Evolutionary conservation across 1,284 basidiomycete species (phyloP), one percentile per base, ranked within the genome.

Genomic region (Ustilago nuda): DNA sequence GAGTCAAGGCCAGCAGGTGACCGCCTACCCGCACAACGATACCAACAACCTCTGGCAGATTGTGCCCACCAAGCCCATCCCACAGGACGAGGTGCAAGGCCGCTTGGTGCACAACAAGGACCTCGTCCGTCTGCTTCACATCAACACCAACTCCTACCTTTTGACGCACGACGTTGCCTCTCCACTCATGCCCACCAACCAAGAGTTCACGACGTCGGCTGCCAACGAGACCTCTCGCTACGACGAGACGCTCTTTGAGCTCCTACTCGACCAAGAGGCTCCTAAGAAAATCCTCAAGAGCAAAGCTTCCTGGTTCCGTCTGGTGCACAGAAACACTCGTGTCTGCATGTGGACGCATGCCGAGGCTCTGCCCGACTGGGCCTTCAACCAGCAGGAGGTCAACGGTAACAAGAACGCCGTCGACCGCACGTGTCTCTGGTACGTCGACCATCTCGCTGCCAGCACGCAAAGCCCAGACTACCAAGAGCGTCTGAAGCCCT

Each of bases 151-250:
- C 78, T 91, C 91, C 0, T 87, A 91, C 64, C 91, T 99, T 46
- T 87, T 99, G 54, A 95, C 95, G 1, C 97, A 99, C 85, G 97
- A 99, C 85, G 97, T 99, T 66, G 97, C 97, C 0, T 97, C 94
- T 3, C 93, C 97, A 2, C 90, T 95, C 59, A 97, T 95, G 92
- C 91, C 96, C 9, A 99, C 97, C 45, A 98, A 99, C 87, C 94
- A 98, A 86, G 97, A 99, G 87, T 95, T 99, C 86, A 99, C 0
- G 39, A 83, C 82, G 2, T 35, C 60, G 5, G 72, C 82, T 60
- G 94, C 95, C 52, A 81, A 95, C 79, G 78, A 85, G 57, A 76
- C 79, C 9, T 67, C 63, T 46, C 76, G 79, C 32, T 79, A 75
- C 56, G 67, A 79, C 30, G 95, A 85, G 52, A 83, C 83, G 8